Evolutionary conservation across 331 rosid genomes (phyloP).

Genomic region (Pyrus hybrid): DNA sequence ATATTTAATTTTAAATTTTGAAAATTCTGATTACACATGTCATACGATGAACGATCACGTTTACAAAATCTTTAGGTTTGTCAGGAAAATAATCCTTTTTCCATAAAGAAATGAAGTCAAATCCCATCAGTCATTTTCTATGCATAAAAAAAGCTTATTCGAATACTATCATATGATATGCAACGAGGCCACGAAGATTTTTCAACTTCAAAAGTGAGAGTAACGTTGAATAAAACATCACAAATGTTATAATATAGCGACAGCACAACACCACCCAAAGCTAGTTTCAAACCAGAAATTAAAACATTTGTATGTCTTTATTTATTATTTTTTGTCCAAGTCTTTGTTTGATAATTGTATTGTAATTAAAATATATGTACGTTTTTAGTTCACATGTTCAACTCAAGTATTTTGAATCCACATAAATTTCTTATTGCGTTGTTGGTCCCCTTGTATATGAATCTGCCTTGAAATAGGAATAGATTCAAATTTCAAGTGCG

Average conservation of each 20-base stretch:
- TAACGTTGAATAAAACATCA: constrained; percentile 26
- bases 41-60: no score
- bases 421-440: background rate
- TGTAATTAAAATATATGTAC: no score
- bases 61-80: no score
- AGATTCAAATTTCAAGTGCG: background rate
- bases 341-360: rapidly evolving
- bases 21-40: no score
- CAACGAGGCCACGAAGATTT: constrained; percentile 16
- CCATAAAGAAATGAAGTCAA: constrained; percentile 38
- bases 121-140: constrained; percentile 31
- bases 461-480: no score
- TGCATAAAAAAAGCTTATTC: constrained; percentile 21
- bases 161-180: constrained; percentile 12
- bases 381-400: no score
- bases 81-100: no score
- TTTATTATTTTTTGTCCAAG: no score
- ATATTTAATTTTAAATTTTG: no score
- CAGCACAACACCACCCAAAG: background rate
- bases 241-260: background rate
- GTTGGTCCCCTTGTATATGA: background rate
- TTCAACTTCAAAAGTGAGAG: constrained; percentile 28
- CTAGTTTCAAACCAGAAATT: background rate
- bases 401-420: background rate
- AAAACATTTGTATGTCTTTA: no score